Evolutionary conservation across 768 basidiomycete genomes (phyloP), one percentile per base, ranked within the genome.

Genomic region (Russula lepida): DNA sequence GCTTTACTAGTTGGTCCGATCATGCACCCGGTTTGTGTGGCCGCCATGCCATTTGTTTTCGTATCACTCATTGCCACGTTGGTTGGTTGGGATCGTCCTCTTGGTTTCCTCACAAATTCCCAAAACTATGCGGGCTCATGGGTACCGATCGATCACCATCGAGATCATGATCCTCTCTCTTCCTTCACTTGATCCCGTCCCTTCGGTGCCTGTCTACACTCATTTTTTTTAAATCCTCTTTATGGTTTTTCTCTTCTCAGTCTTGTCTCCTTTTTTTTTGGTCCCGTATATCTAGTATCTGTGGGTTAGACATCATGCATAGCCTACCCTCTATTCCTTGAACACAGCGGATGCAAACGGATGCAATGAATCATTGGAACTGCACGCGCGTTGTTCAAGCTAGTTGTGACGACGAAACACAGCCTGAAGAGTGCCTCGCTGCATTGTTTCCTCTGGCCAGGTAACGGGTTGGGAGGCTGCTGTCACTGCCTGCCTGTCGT

Each of bases 71-170:
- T 37, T 21, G 25, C 51, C 58, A 39, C 37, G 59, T 60, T 33
- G 32, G 33, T 32, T 35, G 49, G 57, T 52, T 60, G 59, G n/a
- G 46, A 50, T 50, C 41, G 25, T 28, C 32, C 15, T 27, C 30
- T 50, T 60, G 59, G 59, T 48, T 54, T 54, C 21, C 13, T 33
- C 25, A 41, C 59, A 54, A n/a, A 19, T 43, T 51, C 39, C 39
- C 59, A 55, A 60, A 55, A 55, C 32, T 54, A 43, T 54, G n/a
- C 47, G 47, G 54, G 52, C 59, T 28, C 35, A 19, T 39, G 25
- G 53, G 53, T n/a, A 30, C 47, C 47, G 54, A 60, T 43, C 48
- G 54, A 60, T 58, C 41, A 41, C 57, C 58, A 58, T 58, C 58
- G 58, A 51, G 59, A 61, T 61, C 39, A 37, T 13, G 21, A n/a